A percentile compares a stretch with the other conserved stretches of the same genome.
These are phyloP conservation scores for Vaccinium darrowii DNA, from an alignment of 148 eudicot genomes.

Conservation along the genomic window DNA sequence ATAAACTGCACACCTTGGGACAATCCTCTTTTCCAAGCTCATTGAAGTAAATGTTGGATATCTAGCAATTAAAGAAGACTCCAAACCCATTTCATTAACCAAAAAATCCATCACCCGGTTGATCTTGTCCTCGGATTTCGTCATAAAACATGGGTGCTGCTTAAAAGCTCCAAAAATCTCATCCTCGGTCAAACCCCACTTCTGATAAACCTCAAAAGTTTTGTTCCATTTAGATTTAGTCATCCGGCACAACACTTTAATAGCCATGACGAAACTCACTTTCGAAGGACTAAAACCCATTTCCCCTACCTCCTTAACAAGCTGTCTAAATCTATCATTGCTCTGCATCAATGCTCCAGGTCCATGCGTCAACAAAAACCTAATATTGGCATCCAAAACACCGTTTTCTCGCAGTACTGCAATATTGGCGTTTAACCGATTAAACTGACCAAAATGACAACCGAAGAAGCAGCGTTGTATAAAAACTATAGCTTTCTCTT, in stretches of 20 bases:
- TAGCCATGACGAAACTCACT: not conserved
- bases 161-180: not conserved
- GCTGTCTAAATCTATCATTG: not conserved
- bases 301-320: conserved; percentile 24
- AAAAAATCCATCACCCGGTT: not conserved
- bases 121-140: not conserved
- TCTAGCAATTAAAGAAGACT: not conserved
- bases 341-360: conserved; percentile 5
- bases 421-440: not conserved
- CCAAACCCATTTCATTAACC: not conserved
- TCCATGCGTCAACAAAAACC: not conserved
- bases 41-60: not conserved
- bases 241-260: not conserved
- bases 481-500: not conserved
- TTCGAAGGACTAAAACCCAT: conserved; percentile 24
- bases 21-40: not conserved
- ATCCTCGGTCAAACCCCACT: not conserved
- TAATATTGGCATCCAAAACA: not conserved
- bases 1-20: not conserved
- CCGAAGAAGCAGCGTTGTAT: not conserved
- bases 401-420: not conserved
- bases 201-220: not conserved
- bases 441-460: not conserved
- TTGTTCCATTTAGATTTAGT: not conserved
- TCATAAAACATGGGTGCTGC: not conserved